phyloP scores from a whole-genome alignment of 2,329 filamentous ascomycete genomes.

The Botrytis porri region DNA sequence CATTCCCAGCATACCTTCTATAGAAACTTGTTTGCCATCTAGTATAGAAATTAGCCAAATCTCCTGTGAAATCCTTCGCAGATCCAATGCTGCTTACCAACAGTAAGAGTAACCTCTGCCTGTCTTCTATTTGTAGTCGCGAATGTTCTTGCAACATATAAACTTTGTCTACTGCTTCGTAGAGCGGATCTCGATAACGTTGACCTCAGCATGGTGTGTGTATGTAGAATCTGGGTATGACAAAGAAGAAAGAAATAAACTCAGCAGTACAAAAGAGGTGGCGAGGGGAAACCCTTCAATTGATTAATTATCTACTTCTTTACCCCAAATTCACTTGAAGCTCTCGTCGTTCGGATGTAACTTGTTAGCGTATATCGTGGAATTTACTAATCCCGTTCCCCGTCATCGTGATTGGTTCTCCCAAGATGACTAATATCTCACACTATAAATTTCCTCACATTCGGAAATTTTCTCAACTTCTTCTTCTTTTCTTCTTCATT shows the following conservation, averaged over 20 bases:
- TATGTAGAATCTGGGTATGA: conserved; percentile 51
- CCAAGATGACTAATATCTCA: conserved; percentile 22
- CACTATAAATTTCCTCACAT: conserved; percentile 29
- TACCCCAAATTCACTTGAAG: conserved; percentile 16
- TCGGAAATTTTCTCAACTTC: conserved; percentile 25
- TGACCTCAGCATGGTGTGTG: conserved; percentile 67
- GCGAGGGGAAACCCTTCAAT: conserved; percentile 19
- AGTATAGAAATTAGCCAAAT: conserved; percentile 38
- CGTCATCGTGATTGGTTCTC: conserved; percentile 28
- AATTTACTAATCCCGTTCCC: conserved; percentile 29
- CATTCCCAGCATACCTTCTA: conserved; percentile 68
- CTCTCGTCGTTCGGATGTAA: conserved; percentile 21
- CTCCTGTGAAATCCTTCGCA: conserved; percentile 18
- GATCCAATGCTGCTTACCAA: conserved; percentile 61
- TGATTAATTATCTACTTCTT: conserved; percentile 20
- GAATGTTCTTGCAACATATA: conserved; percentile 72
- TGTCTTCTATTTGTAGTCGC: conserved; percentile 72
- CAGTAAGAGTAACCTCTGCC: conserved; percentile 94
- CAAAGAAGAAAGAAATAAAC: conserved; percentile 39
- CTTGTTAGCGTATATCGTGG: conserved; percentile 17
- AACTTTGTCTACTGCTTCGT: conserved; percentile 59
- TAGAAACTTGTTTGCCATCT: conserved; percentile 98
- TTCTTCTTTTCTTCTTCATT: conserved; percentile 42
- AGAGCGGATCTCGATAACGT: conserved; percentile 66
- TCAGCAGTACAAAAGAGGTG: conserved; percentile 24